Base-by-base conservation (phyloP, 2,329 filamentous ascomycete genomes). In the Rutstroemia sp. region DNA sequence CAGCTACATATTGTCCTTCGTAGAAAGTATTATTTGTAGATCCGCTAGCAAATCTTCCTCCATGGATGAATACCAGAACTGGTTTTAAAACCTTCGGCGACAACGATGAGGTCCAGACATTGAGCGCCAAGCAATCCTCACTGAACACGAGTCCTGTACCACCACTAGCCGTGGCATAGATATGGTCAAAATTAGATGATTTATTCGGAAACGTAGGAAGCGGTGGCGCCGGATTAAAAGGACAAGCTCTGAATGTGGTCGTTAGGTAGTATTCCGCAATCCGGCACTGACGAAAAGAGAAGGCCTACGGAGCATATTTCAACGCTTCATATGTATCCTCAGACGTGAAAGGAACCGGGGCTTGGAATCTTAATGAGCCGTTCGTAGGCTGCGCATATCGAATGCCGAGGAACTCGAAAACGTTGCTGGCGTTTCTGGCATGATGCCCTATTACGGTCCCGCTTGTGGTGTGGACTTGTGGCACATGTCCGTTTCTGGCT, bases 31-130 rank as follows among this genome's bases (percentile, higher is more conserved):
- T 69, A 49, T 72, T 65, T 0, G 73, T 69, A 57, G 68, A 71
- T 52, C 75, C 75, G 47, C 65, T 67, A 2, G 60, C 64, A 52
- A 75, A 76, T 1, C 67, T 72, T 7, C 75, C 75, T 2, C 75
- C 75, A 48, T 73, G 70, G 7, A 77, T 70, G 71, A 73, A 77
- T 9, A 77, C 67, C 27, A 76, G 58, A 21, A 77, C 75, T 4
- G 75, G 66, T 42, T 73, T 76, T 36, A 69, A 67, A 21, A 57
- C 51, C 2, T 66, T 66, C 6, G 67, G 63, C 2, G 61, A 63
- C 42, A 70, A 64, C n/a, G 68, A 61, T 27, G 68, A 59, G 4
- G 68, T 64, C 71, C 71, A 73, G 8, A 74, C 63, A 55, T 75
- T 73, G 27, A 74, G 53, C 2, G 67, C 68, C 4, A 74, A 57